phyloP scores from a whole-genome alignment of 805 yeast species.

The Metschnikowia orientalis region DNA sequence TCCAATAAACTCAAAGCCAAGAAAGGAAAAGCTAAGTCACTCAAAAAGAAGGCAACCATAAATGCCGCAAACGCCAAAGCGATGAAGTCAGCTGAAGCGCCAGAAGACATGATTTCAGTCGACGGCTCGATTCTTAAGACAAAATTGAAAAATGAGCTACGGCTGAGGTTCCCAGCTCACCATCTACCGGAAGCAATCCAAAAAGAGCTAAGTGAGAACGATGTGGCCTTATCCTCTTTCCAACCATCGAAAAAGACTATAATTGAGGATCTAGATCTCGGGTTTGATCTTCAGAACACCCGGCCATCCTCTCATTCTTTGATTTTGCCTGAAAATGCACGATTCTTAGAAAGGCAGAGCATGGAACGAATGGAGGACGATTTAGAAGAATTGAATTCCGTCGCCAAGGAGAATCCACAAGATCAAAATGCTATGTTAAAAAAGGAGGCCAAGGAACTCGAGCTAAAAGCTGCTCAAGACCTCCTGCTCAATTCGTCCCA shows the following conservation, averaged over 20 bases:
- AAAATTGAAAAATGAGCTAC: conserved; percentile 10
- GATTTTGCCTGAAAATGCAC: conserved; percentile 15
- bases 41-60: conserved; percentile 14
- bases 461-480: background rate
- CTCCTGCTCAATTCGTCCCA: conserved; percentile 19
- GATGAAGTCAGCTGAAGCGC: background rate
- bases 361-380: conserved; percentile 10
- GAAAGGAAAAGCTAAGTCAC: conserved; percentile 12
- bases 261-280: conserved; percentile 15
- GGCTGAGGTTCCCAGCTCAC: conserved; percentile 16
- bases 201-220: conserved; percentile 13
- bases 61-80: conserved; percentile 9
- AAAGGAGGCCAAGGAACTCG: background rate
- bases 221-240: conserved; percentile 10
- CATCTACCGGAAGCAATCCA: conserved; percentile 16
- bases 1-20: conserved; percentile 8
- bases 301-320: conserved; percentile 13
- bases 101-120: conserved; percentile 5
- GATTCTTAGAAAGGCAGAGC: conserved; percentile 8
- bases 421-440: background rate
- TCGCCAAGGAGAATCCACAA: conserved; percentile 1
- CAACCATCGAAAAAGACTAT: conserved; percentile 20
- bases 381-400: conserved; percentile 4
- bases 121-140: conserved; percentile 5
- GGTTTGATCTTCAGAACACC: conserved; percentile 16